Evolutionary conservation across 768 basidiomycete species (phyloP).

Genomic region (Chalciporus piperatus): DNA sequence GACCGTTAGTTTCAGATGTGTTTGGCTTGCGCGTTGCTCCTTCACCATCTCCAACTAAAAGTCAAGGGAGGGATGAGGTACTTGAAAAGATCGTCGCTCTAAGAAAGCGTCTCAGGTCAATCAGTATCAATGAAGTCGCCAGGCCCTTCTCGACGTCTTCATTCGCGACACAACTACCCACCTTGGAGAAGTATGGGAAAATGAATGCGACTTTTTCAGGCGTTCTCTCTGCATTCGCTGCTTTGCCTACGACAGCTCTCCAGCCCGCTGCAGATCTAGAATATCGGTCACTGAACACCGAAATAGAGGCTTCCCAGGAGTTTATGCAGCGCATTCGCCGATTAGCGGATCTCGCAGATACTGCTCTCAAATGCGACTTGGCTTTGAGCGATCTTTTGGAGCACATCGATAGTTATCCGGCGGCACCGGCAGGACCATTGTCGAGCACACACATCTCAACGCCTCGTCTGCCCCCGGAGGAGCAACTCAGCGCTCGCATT

Average conservation of each 20-base stretch:
- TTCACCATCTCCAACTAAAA: constrained; percentile 31
- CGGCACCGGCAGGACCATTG: constrained; percentile 48
- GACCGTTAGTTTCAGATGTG: constrained; percentile 45
- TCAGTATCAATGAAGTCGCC: constrained; percentile 55
- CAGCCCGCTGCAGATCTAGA: constrained; percentile 51
- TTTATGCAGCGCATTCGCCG: constrained; percentile 50
- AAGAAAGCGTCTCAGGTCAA: constrained; percentile 57
- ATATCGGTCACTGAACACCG: constrained; percentile 55
- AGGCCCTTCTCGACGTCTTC: constrained; percentile 37
- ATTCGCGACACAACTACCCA: constrained; percentile 48
- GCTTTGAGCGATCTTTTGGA: constrained; percentile 82
- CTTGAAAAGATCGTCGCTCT: constrained; percentile 50
- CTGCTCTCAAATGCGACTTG: constrained; percentile 60
- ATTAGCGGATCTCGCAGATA: constrained; percentile 52
- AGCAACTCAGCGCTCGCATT: constrained; percentile 62
- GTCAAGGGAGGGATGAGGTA: constrained; percentile 43
- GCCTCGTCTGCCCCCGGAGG: constrained; percentile 51
- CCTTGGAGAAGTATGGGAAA: constrained; percentile 42
- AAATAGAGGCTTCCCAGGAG: constrained; percentile 50
- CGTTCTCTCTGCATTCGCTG: constrained; percentile 44
- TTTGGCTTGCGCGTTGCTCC: constrained; percentile 48
- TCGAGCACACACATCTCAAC: constrained; percentile 48
- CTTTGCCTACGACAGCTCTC: constrained; percentile 43
- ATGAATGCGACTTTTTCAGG: constrained; percentile 46
- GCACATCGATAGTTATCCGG: constrained; percentile 82